Evolutionary conservation across 2,329 filamentous ascomycete species (phyloP).

Genomic region (Sarocladium oryzae): DNA sequence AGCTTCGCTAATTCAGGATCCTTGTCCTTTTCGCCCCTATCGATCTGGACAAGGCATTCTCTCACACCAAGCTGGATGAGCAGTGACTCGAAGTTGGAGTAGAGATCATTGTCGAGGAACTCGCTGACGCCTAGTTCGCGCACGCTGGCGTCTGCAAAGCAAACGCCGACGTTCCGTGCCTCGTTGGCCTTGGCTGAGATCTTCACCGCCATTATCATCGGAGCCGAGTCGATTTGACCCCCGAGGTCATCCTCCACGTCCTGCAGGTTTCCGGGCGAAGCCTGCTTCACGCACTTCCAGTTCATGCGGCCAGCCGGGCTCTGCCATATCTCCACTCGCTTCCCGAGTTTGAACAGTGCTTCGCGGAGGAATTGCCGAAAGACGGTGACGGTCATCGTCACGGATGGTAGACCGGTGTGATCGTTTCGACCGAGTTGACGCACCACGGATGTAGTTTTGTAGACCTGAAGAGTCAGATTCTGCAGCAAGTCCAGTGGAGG

Average conservation of each 20-base stretch:
- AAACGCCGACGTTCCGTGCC: constrained; percentile 82
- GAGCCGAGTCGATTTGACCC: constrained; percentile 76
- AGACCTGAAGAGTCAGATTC: constrained; percentile 51
- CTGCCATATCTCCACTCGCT: constrained; percentile 85
- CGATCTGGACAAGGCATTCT: constrained; percentile 81
- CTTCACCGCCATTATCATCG: constrained; percentile 93
- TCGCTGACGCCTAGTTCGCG: constrained; percentile 94
- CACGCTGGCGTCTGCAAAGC: constrained; percentile 95
- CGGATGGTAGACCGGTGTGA: constrained; percentile 79
- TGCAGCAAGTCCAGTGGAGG: background rate
- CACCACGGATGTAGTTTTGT: constrained; percentile 95
- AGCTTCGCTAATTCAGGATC: constrained; percentile 86
- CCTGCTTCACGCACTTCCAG: constrained; percentile 88
- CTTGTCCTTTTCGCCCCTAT: constrained; percentile 74
- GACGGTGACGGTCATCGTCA: constrained; percentile 91
- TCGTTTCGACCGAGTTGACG: constrained; percentile 81
- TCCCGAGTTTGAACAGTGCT: constrained; percentile 84
- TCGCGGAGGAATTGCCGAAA: constrained; percentile 94
- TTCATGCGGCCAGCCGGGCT: constrained; percentile 71
- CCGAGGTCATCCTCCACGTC: constrained; percentile 95
- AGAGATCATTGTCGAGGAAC: constrained; percentile 97
- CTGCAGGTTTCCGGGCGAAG: constrained; percentile 92
- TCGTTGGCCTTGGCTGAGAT: constrained; percentile 82
- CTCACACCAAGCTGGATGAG: constrained; percentile 94
- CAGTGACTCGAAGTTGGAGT: constrained; percentile 94